Conservation (phyloP, 1,284 basidiomycete genomes). For the Tilletia walkeri region DNA sequence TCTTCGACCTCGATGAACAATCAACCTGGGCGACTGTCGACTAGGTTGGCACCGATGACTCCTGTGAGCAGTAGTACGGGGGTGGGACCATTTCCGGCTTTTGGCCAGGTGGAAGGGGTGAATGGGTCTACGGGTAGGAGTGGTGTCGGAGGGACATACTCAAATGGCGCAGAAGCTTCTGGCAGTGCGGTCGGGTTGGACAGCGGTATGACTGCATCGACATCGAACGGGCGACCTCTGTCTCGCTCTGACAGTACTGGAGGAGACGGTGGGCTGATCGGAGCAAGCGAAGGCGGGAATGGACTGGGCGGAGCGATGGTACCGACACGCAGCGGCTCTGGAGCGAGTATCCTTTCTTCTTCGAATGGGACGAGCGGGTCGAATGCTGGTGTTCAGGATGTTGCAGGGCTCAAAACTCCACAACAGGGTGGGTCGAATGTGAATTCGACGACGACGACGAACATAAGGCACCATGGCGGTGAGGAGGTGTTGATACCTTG, state of each 20-base stretch:
- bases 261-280: no score
- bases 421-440: neutral
- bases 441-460: conserved; percentile 17
- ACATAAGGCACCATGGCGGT: conserved; percentile 61
- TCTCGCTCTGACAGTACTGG: no score
- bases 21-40: neutral
- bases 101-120: neutral
- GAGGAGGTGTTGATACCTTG: conserved; percentile 72
- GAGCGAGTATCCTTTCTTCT: no score
- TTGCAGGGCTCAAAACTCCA: neutral
- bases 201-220: no score
- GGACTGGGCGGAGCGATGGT: no score
- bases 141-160: neutral
- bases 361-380: no score
- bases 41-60: conserved; percentile 8
- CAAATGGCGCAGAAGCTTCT: no score
- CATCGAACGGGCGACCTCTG: no score
- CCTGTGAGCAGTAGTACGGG: neutral
- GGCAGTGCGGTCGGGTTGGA: no score
- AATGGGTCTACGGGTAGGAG: neutral
- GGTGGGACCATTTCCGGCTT: neutral
- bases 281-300: no score
- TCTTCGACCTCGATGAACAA: no score
- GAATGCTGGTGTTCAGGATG: neutral
- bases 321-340: no score